Evolutionary conservation across 176 grass and related monocot species (phyloP), one percentile per base, ranked within the genome.

Genomic region (Bromus sterilis): DNA sequence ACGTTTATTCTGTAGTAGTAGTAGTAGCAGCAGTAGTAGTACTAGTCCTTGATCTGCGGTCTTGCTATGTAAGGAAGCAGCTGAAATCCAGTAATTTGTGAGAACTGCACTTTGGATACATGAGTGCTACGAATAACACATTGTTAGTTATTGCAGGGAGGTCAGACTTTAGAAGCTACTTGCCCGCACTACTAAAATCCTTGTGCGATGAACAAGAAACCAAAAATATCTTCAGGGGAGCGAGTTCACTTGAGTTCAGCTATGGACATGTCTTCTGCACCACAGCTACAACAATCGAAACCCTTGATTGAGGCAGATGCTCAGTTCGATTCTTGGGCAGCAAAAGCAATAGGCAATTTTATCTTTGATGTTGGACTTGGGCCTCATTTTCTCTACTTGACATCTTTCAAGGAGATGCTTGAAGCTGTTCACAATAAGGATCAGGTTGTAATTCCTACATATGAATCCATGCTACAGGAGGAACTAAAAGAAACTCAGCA

Each of bases 321-420:
- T 78, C 74, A 81, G 71, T 55, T 79, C 18, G 72, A 80, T 80
- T 70, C 77, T 85, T 14, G 24, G 5, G 75, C 59, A 63, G 77
- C 78, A 61, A 92, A 87, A 61, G 83, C 85, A 82, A 89, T 98
- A 39, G 86, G 86, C 16, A 90, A 80, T 75, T 89, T 98, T 40
- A 84, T 94, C 55, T 87, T 89, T 53, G 88, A 94, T 49, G 92
- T 82, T 49, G 90, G 92, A 36, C 81, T 94, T 86, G 92, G 83
- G 70, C 84, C 86, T 70, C 60, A 72, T 76, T 75, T 86, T 86
- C 18, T 91, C 2, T 77, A 82, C 29, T 78, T 93, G 21, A 73
- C 92, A 12, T 98, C 88, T 71, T 98, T 89, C 80, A 76, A 82
- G 57, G 78, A 71, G 11, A 86, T 89, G 82, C 59, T 93, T 62